These are phyloP conservation scores for Xylariales sp. DNA, from an alignment of 2,329 filamentous ascomycete species.

Conservation along the genomic window DNA sequence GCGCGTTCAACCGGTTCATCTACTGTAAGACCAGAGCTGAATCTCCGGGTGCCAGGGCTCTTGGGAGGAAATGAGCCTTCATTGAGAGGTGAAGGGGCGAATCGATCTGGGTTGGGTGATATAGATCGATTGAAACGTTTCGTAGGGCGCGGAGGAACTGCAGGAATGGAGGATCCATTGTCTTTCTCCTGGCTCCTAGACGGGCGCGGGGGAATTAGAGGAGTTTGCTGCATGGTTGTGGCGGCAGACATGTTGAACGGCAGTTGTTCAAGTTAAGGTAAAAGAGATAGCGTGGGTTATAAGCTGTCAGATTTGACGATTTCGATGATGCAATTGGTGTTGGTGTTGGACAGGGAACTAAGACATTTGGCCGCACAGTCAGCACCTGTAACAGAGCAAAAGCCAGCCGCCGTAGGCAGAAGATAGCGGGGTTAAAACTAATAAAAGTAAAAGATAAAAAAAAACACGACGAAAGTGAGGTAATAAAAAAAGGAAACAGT, in stretches of 20 bases:
- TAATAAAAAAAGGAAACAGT: slow-evolving; percentile 9
- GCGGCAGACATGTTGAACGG: slow-evolving; percentile 31
- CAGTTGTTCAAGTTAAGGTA: slow-evolving; percentile 1
- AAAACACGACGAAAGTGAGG: neutral
- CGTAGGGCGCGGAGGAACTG: slow-evolving; percentile 72
- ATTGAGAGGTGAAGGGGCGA: slow-evolving; percentile 82
- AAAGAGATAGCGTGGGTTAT: slow-evolving; percentile 2
- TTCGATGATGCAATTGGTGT: slow-evolving; percentile 7
- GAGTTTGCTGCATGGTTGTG: slow-evolving; percentile 42
- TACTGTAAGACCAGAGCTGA: neutral
- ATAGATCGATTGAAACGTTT: slow-evolving; percentile 67
- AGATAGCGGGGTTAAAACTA: neutral
- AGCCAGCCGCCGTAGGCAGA: neutral
- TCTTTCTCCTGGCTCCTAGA: slow-evolving; percentile 44
- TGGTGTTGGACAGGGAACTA: slow-evolving; percentile 6
- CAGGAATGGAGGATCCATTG: slow-evolving; percentile 46
- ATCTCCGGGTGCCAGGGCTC: slow-evolving; percentile 34
- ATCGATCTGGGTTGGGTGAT: slow-evolving; percentile 74
- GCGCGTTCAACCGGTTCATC: slow-evolving; percentile 49
- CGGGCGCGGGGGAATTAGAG: slow-evolving; percentile 55
- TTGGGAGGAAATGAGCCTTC: slow-evolving; percentile 54
- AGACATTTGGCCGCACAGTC: neutral
- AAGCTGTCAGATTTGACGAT: slow-evolving; percentile 7
- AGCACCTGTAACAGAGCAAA: neutral
- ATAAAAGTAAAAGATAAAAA: slow-evolving; percentile 1